Percentiles rank a stretch among this genome's conserved stretches.
phyloP scores from a whole-genome alignment of 2,329 filamentous ascomycete species.

The Fusarium phyllophilum region DNA sequence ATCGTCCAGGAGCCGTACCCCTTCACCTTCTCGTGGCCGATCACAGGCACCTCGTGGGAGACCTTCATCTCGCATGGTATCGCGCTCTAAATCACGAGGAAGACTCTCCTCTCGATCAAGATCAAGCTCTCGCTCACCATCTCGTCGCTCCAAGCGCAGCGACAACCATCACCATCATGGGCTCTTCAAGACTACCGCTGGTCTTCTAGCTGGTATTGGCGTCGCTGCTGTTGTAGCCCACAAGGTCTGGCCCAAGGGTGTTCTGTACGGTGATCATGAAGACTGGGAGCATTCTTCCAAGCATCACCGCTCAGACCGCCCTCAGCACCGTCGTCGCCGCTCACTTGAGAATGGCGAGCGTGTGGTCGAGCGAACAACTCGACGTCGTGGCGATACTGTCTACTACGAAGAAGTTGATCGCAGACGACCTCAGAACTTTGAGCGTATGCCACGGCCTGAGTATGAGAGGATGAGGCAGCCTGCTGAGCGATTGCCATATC shows the following conservation, averaged over 20 bases:
- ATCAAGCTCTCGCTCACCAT: constrained; percentile 33
- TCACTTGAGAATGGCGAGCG: constrained; percentile 17
- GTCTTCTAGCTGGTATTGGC: constrained; percentile 50
- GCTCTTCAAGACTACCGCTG: constrained; percentile 47
- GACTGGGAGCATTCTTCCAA: constrained; percentile 43
- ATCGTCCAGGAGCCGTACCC: constrained; percentile 17
- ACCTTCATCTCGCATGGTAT: constrained; percentile 3
- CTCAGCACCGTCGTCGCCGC: constrained; percentile 24
- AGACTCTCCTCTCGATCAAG: constrained; percentile 19
- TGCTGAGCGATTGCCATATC: constrained; percentile 25
- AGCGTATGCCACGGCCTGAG: constrained; percentile 25
- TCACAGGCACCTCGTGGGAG: constrained; percentile 7
- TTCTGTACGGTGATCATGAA: constrained; percentile 44
- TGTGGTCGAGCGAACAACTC: constrained; percentile 24
- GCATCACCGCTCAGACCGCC: constrained; percentile 23
- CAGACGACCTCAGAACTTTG: constrained; percentile 27
- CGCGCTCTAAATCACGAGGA: constrained; percentile 33
- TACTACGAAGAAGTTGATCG: constrained; percentile 35
- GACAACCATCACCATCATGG: constrained; percentile 36
- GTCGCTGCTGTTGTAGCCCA: constrained; percentile 49
- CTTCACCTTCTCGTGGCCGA: constrained; percentile 33
- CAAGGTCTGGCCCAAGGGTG: constrained; percentile 50
- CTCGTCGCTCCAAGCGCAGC: constrained; percentile 21
- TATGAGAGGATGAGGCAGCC: constrained; percentile 21
- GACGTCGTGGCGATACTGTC: constrained; percentile 27